A percentile compares a stretch with the other conserved stretches of the same genome.
phyloP scores from a whole-genome alignment of 148 eudicot genomes.

The Linanthus parryae region DNA sequence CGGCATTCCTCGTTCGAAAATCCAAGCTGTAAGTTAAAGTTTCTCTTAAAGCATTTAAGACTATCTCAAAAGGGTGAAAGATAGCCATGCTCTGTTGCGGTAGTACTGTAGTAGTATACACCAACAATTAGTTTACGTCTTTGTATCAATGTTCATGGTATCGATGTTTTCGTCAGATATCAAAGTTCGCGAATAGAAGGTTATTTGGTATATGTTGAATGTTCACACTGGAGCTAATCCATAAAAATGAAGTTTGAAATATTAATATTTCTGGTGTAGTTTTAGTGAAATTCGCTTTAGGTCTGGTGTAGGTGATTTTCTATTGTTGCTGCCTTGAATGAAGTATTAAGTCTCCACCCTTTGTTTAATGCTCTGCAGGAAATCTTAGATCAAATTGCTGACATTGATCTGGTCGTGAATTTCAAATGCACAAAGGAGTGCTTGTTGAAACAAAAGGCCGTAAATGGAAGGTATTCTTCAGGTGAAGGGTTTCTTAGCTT shows the following conservation, averaged over 20 bases:
- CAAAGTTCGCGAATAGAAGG: no score
- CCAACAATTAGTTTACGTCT: no score
- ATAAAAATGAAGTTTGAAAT: no score
- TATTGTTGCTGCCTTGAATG: not conserved
- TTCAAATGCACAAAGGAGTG: conserved; percentile 20
- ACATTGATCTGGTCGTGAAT: conserved; percentile 30
- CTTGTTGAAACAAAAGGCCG: conserved; percentile 8
- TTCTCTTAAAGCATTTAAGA: no score
- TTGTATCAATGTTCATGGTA: no score
- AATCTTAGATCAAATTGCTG: conserved; percentile 24
- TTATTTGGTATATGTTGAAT: no score
- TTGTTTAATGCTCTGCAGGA: conserved; percentile 13
- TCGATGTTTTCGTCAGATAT: no score
- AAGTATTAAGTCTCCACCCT: no score
- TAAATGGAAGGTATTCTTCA: conserved; percentile 14
- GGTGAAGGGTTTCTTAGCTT: no score
- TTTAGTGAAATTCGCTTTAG: not conserved
- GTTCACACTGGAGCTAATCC: no score
- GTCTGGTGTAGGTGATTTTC: not conserved
- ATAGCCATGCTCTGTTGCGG: not conserved
- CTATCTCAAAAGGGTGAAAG: not conserved
- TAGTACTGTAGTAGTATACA: not conserved
- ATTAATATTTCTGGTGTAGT: no score
- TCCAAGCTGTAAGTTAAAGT: conserved; percentile 24
- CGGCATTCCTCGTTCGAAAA: conserved; percentile 22